Base-by-base conservation (phyloP, 1,139 yeast genomes). In the Debaryomyces robertsiae region DNA sequence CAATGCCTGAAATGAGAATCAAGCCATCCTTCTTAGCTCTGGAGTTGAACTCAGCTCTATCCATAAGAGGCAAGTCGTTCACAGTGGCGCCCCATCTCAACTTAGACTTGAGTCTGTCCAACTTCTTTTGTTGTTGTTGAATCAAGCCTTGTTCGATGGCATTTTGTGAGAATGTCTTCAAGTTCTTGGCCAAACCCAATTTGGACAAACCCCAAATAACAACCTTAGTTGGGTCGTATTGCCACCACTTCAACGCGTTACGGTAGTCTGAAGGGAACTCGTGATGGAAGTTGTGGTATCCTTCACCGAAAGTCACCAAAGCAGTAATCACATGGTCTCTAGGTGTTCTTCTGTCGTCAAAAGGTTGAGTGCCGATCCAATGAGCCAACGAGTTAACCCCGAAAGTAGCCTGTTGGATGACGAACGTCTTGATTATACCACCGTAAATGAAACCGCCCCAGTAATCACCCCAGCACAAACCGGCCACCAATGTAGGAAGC, bases 181-280 rank as follows among this genome's bases (percentile, higher is more conserved):
- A 78, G 74, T 90, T 86, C 73, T 81, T 86, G 33, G 98, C 91
- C 44, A 93, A 71, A 24, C 98, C 98, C 32, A 91, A 53, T 64
- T 84, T 79, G 44, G 91, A 85, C 58, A 80, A 68, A 31, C 66
- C 37, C 75, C 81, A 89, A 62, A 93, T 91, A 47, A 81, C 61
- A 46, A 84, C 61, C 78, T 93, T 93, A 52, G 98, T 93, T 53
- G 98, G 98, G 66, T 93, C 98, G 67, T 85, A 93, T 78, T 94
- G 98, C 77, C 87, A 93, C 98, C 98, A 94, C 68, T 82, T 87
- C 63, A 93, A 79, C 37, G 98, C 98, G 62, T 93, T 93, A 76
- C 98, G 82, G 80, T 93, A 93, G 73, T 93, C 98, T 35, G 95
- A 82, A 53, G 98, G 98, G 81, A 91, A 93, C 75, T 94, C 98